A percentile compares a stretch with the other conserved stretches of the same genome.
Evolutionary conservation across 208 protist species (phyloP).

Genomic region (Leishmania gerbilli): DNA sequence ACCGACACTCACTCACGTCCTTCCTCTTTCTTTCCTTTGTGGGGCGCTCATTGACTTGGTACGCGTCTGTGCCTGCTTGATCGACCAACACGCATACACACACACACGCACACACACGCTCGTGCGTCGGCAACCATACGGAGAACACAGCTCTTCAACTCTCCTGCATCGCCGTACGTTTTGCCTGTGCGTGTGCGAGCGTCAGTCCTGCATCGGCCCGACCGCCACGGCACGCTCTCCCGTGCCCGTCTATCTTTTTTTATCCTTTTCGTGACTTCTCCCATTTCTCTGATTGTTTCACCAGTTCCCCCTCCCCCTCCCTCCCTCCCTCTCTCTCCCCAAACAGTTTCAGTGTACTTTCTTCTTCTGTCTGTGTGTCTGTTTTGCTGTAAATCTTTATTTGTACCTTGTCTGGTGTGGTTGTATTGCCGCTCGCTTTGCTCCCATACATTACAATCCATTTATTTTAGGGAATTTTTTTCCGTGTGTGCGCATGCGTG

Average conservation of each 20-base stretch:
- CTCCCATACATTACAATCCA: background rate
- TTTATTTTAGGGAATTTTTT: background rate
- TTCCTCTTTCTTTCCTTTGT: background rate
- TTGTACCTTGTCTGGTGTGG: background rate
- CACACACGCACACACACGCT: background rate
- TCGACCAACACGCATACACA: background rate
- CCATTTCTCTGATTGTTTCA: background rate
- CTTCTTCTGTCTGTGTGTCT: too few relatives aligned
- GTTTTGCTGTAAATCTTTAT: background rate
- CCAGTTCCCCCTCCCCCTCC: background rate
- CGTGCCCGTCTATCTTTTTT: background rate
- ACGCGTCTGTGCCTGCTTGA: background rate
- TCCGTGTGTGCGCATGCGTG: background rate
- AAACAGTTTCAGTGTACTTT: too few relatives aligned
- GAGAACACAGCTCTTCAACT: background rate
- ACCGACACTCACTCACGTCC: background rate
- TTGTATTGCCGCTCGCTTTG: background rate
- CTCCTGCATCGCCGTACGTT: background rate
- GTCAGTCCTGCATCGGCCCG: background rate
- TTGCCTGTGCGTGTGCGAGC: background rate
- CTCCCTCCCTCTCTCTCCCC: background rate
- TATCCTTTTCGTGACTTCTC: background rate
- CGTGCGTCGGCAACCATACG: background rate
- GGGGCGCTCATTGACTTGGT: background rate
- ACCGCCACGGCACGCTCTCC: background rate